These are phyloP conservation scores for Entomortierella lignicola DNA, from an alignment of 192 early-diverging fungal genomes.

Conservation along the genomic window DNA sequence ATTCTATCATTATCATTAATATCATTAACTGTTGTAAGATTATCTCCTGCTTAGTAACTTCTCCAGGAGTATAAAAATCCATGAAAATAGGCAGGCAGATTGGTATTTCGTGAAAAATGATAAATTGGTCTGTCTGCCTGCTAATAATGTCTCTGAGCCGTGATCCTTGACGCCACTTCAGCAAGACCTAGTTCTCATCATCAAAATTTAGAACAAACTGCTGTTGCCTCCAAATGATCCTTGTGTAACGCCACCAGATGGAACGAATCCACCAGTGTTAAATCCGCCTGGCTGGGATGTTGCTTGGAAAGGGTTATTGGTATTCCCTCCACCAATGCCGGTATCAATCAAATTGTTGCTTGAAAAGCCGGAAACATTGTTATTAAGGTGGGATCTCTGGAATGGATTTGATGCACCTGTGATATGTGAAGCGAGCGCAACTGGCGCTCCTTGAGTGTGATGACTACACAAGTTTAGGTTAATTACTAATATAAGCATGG, in stretches of 20 bases:
- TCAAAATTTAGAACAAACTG: background rate
- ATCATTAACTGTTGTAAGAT: background rate
- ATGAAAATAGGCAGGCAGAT: too few relatives aligned
- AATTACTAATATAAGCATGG: too few relatives aligned
- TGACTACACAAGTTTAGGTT: constrained; percentile 24
- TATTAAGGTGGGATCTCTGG: constrained; percentile 23
- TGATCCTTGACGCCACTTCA: too few relatives aligned
- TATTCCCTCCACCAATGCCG: constrained; percentile 20
- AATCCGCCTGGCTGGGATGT: constrained; percentile 33
- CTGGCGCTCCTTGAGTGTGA: constrained; percentile 17
- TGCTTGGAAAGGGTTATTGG: constrained; percentile 45
- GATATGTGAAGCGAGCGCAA: constrained; percentile 18
- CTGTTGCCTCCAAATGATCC: constrained; percentile 1
- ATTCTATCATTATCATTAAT: background rate
- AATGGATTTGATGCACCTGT: constrained; percentile 41
- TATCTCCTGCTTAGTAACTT: too few relatives aligned
- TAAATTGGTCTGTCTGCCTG: too few relatives aligned
- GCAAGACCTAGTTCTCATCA: too few relatives aligned
- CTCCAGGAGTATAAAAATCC: too few relatives aligned
- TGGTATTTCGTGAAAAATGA: too few relatives aligned
- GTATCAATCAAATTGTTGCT: constrained; percentile 36
- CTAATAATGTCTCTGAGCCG: background rate
- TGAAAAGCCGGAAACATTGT: constrained; percentile 15
- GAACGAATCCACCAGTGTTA: constrained; percentile 6
- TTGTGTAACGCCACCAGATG: constrained; percentile 4